A percentile compares a stretch with the other conserved stretches of the same genome.
These are phyloP conservation scores for Coemansia sp. DNA, from an alignment of 192 early-diverging fungal genomes.

Conservation along the genomic window DNA sequence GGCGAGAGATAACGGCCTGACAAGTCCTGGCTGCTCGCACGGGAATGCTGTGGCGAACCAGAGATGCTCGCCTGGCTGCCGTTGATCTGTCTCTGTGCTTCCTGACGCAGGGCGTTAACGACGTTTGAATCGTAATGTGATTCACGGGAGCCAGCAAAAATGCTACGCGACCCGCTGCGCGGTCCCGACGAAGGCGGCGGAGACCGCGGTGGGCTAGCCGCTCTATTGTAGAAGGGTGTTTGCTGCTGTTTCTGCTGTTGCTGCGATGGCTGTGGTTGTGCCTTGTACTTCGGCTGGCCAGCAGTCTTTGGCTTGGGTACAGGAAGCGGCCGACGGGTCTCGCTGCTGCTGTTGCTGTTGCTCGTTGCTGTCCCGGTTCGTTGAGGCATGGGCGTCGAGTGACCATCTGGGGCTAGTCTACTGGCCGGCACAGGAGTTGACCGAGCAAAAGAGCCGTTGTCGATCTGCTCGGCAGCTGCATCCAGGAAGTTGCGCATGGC, in stretches of 20 bases:
- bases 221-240: slow-evolving; percentile 3
- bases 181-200: not conserved
- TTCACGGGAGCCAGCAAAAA: slow-evolving; percentile 47
- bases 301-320: slow-evolving; percentile 20
- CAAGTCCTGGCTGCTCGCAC: slow-evolving; percentile 11
- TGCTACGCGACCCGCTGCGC: slow-evolving; percentile 38
- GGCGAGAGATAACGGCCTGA: slow-evolving; percentile 33
- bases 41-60: slow-evolving; percentile 9
- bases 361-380: not conserved
- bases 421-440: slow-evolving; percentile 17
- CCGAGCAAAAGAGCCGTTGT: slow-evolving; percentile 32
- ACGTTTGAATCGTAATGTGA: slow-evolving; percentile 50
- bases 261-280: slow-evolving; percentile 4
- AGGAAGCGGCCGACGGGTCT: slow-evolving; percentile 19
- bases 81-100: slow-evolving; percentile 54
- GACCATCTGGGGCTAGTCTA: not conserved
- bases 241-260: slow-evolving; percentile 6
- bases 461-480: slow-evolving; percentile 54
- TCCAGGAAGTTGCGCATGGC: slow-evolving; percentile 54
- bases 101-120: slow-evolving; percentile 49
- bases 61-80: slow-evolving; percentile 38
- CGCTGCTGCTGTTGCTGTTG: not conserved
- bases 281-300: not conserved
- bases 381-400: not conserved
- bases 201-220: slow-evolving; percentile 21